Percentiles rank a stretch among this genome's conserved stretches.
These are phyloP conservation scores for Fraxinus nigra DNA, from an alignment of 305 asterid genomes.

Conservation along the genomic window DNA sequence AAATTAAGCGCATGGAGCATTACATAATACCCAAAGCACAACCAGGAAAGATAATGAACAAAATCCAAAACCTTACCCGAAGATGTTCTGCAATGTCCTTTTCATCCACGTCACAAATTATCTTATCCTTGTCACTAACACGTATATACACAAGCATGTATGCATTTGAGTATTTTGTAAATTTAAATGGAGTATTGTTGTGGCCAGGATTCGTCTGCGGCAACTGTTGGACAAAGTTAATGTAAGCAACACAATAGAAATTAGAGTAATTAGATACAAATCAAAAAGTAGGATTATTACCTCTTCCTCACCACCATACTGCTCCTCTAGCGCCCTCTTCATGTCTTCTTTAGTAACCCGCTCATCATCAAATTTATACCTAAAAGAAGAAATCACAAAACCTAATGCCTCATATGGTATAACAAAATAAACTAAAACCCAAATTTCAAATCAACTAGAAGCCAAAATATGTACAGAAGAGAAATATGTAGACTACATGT, in stretches of 20 bases:
- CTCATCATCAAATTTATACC: conserved; percentile 75
- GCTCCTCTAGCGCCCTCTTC: conserved; percentile 67
- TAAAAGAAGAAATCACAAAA: conserved; percentile 22
- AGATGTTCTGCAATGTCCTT: conserved; percentile 58
- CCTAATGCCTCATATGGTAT: neutral
- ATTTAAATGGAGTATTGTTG: conserved; percentile 52
- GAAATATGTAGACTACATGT: neutral
- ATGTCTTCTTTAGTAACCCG: conserved; percentile 61
- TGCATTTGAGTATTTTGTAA: conserved; percentile 60
- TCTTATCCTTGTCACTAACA: conserved; percentile 59
- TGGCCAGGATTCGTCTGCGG: conserved; percentile 56
- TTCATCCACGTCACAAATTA: conserved; percentile 57
- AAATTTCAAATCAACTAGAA: neutral
- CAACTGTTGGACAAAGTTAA: conserved; percentile 30
- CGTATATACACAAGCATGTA: conserved; percentile 66
- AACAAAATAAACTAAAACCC: neutral
- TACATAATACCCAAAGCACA: neutral
- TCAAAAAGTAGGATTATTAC: conserved; percentile 20
- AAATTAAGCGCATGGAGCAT: neutral
- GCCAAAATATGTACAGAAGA: neutral
- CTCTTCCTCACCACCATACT: conserved; percentile 73
- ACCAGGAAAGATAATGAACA: neutral
- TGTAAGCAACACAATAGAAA: conserved; percentile 7
- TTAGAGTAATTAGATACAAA: neutral
- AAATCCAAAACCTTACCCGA: conserved; percentile 33